Conservation (phyloP, 1,284 basidiomycete genomes). For the Rhodotorula sp. region DNA sequence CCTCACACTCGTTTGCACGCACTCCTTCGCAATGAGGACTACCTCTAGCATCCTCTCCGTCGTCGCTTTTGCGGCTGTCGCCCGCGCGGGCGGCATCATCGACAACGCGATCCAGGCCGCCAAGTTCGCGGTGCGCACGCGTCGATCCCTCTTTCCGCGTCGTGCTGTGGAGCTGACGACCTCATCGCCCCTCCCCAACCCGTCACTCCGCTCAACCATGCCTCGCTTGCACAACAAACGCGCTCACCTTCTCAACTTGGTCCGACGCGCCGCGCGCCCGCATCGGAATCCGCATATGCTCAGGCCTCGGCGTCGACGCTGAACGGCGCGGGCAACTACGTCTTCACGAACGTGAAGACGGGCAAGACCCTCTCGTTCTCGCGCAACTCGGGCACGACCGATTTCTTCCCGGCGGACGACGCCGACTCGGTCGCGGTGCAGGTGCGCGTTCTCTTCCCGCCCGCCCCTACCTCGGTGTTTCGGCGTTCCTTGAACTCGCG, state of each 20-base stretch:
- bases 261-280: background rate
- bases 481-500: background rate
- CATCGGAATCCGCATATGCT: too few relatives aligned
- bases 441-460: conserved; percentile 10
- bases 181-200: too few relatives aligned
- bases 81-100: conserved; percentile 26
- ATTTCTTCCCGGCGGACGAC: conserved; percentile 25
- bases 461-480: too few relatives aligned
- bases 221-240: background rate
- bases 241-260: background rate
- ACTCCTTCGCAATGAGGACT: conserved; percentile 7
- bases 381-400: conserved; percentile 26
- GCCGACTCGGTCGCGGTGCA: conserved; percentile 27
- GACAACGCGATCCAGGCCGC: conserved; percentile 27
- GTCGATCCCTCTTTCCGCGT: background rate
- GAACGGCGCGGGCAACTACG: conserved; percentile 30
- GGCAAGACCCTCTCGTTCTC: conserved; percentile 31
- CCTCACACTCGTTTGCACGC: background rate
- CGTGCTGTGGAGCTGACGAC: background rate
- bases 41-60: conserved; percentile 5
- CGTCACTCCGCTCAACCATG: background rate
- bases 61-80: conserved; percentile 11
- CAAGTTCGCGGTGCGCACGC: conserved; percentile 13
- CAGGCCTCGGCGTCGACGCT: conserved; percentile 24
- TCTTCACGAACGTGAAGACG: conserved; percentile 37